Evolutionary conservation across 306 rosid species (phyloP), one percentile per base, ranked within the genome.

Genomic region (Castanea crenata): DNA sequence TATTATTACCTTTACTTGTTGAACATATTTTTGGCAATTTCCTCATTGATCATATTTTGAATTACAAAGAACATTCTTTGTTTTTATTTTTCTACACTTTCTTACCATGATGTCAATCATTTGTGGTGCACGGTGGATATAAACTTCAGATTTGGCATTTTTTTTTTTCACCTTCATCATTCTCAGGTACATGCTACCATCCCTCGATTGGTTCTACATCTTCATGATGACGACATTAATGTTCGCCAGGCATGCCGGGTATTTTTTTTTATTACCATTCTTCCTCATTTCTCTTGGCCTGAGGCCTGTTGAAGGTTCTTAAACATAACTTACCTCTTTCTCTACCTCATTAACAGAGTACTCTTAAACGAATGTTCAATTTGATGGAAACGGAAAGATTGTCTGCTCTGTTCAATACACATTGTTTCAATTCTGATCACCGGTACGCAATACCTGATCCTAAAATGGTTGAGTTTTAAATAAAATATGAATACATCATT

Each of bases 171-270:
- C 65, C 35, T 67, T 35, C 35, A 10, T 52, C 29, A 31, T 82
- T 78, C 49, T 9, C 84, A 94, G 99, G 94, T 91, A 70, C 97
- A 94, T 86, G 89, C 93, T 65, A 85, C 91, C 69, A 67, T 94
- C 83, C 97, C 99, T 77, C 94, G 97, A 83, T 85, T 94, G 78
- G 88, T 94, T 83, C 87, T 94, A 88, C 99, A 94, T 83, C 85
- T 91, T 65, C 89, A 91, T 79, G 99, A 94, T 71, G 97, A 91
- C 38, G 95, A 94, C 72, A 15, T 79, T 78, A 81, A 87, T 54
- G 97, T 94, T 31, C 88, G 97, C 71, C 85, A 87, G 56, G 97
- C 99, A 76, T 94, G 99, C 86, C 97, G 99, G 99, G 99, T 94
- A 92, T 81, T 86, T 74, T 32, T 76, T 81, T 87, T 75, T 27